Base-by-base conservation (phyloP, 805 yeast genomes). In the Spathaspora gorwiae region DNA sequence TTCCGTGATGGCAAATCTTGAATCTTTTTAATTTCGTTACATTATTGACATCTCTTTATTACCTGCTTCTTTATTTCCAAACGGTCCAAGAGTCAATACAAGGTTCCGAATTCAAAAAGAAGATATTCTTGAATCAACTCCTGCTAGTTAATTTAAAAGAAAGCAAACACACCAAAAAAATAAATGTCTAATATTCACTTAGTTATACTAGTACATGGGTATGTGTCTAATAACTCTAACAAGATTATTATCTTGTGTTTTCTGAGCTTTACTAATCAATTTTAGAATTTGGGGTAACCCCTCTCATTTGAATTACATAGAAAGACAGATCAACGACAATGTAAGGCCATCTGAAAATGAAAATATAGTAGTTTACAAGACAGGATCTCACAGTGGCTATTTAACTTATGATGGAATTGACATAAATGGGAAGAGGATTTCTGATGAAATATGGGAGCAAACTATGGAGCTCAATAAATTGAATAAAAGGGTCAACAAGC, bases 321-420 rank as follows among this genome's bases (percentile, higher is more conserved):
- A 73, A 50, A 65, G 70, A 26, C 78, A 78, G 51, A 53, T 83
- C 27, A 65, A 61, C 31, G 50, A 53, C 33, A 50, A 61, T 1
- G 50, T 65, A n/a, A 55, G 57, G 2, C 60, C 59, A 2, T 42
- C 48, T 1, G 58, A 49, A 11, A 39, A 49, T 10, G 65, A 60
- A 15, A 46, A 53, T n/a, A 32, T 66, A 1, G 60, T 75, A 2
- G 73, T 79, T 19, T 76, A 80, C 54, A 70, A 75, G 38, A 73
- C 88, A 0, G 74, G 73, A 12, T 71, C 83, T 1, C 88, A 86
- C 56, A 75, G 79, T 45, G 92, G 90, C 6, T 86, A 80, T 58
- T 77, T 78, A 56, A 89, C 96, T 2, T 83, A 87, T 54, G 96
- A 89, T 57, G 96, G 96, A 2, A 80, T 88, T 19, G 95, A 88